Percentiles rank a stretch among this genome's conserved stretches.
These are phyloP conservation scores for Panaeolus cyanescens DNA, from an alignment of 768 basidiomycete genomes.

Conservation along the genomic window DNA sequence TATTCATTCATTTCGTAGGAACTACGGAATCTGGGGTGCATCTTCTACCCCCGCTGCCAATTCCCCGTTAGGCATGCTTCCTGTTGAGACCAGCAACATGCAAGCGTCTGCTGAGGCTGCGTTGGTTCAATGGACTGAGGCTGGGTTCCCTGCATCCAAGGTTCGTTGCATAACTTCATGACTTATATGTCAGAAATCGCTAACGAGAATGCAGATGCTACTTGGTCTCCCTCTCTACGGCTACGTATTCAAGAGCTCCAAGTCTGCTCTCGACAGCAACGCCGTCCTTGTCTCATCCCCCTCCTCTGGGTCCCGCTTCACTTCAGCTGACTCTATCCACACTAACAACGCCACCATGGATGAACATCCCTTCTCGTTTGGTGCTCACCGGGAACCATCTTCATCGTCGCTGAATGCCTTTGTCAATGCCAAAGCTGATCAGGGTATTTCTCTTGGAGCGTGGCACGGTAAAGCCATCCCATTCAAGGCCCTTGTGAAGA, in stretches of 20 bases:
- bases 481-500: constrained; percentile 41
- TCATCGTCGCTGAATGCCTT: not conserved
- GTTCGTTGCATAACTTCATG: constrained; percentile 37
- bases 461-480: constrained; percentile 50
- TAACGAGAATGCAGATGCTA: constrained; percentile 37
- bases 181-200: constrained; percentile 24
- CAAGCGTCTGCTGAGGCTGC: constrained; percentile 63
- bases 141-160: constrained; percentile 65
- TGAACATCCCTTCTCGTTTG: not conserved
- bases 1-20: constrained; percentile 50
- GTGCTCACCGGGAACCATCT: not conserved
- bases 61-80: constrained; percentile 53
- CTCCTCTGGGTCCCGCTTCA: constrained; percentile 1
- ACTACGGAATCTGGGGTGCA: constrained; percentile 71
- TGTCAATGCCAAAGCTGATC: not conserved
- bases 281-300: not conserved
- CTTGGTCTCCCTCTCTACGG: constrained; percentile 68
- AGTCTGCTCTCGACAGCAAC: constrained; percentile 29
- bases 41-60: constrained; percentile 64
- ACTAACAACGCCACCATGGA: not conserved
- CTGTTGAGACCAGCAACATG: constrained; percentile 50
- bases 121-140: constrained; percentile 57
- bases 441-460: constrained; percentile 15
- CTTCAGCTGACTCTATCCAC: not conserved
- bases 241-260: constrained; percentile 54